These are phyloP conservation scores for Aquilaria malaccensis DNA, from an alignment of 345 rosid genomes.

Conservation along the genomic window DNA sequence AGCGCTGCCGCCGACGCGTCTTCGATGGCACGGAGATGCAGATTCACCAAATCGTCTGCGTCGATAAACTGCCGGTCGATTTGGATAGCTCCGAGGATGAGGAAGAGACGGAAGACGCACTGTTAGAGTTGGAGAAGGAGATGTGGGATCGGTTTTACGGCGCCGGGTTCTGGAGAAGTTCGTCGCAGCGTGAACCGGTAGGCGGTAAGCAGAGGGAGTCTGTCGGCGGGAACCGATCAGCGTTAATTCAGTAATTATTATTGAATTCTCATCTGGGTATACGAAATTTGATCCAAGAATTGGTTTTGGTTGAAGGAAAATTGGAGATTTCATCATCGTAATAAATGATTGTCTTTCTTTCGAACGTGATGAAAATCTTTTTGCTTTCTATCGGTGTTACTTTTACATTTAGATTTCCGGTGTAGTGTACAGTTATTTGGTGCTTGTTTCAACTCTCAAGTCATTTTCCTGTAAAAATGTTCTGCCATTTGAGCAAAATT, in stretches of 20 bases:
- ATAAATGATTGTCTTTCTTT: no score
- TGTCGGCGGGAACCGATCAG: constrained; percentile 21
- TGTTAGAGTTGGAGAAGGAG: constrained; percentile 34
- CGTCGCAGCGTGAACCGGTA: constrained; percentile 37
- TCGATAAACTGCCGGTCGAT: constrained; percentile 3
- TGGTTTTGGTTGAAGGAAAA: no score
- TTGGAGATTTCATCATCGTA: no score
- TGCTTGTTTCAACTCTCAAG: no score
- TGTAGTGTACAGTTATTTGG: no score
- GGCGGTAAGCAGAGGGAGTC: neutral
- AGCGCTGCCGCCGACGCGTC: constrained; percentile 8
- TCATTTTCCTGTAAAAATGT: no score
- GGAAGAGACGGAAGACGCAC: constrained; percentile 23
- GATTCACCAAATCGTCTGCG: constrained; percentile 24
- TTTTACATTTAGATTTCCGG: no score
- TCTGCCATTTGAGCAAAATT: no score
- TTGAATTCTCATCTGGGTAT: neutral
- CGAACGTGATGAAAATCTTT: no score
- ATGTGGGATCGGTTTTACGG: constrained; percentile 57
- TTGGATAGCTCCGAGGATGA: constrained; percentile 8
- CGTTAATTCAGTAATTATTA: neutral
- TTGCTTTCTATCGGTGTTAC: no score
- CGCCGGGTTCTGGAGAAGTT: constrained; percentile 70
- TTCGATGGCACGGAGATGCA: constrained; percentile 28
- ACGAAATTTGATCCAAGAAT: neutral